These are phyloP conservation scores for Lentinus polychrous DNA, from an alignment of 1,284 basidiomycete species.

Conservation along the genomic window DNA sequence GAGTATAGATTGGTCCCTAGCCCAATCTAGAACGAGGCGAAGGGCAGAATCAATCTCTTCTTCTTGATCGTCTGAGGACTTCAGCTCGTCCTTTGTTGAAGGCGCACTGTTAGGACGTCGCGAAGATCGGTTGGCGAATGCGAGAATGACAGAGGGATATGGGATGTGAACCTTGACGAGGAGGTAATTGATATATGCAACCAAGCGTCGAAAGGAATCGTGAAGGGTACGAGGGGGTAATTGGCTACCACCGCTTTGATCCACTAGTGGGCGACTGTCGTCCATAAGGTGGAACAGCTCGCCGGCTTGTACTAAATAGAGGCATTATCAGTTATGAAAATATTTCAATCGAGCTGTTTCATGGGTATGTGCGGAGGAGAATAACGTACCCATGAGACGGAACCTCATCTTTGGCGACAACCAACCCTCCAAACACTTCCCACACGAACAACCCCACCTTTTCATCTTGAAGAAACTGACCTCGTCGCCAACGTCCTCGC, in stretches of 20 bases:
- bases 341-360: neutral
- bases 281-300: neutral
- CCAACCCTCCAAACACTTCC: constrained; percentile 15
- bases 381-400: constrained; percentile 11
- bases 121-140: neutral
- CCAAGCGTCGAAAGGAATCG: neutral
- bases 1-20: constrained; percentile 9
- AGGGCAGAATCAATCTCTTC: constrained; percentile 8
- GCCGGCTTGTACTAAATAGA: neutral
- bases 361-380: neutral
- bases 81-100: neutral
- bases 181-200: neutral
- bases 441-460: constrained; percentile 17
- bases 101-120: neutral
- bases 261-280: neutral
- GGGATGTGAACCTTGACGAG: neutral
- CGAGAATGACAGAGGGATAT: neutral
- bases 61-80: neutral
- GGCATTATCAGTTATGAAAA: neutral
- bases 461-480: constrained; percentile 8
- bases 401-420: constrained; percentile 16
- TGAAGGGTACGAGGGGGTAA: no score
- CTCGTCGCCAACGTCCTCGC: constrained; percentile 6
- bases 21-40: constrained; percentile 8
- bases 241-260: neutral